These are phyloP conservation scores for Rosellinia necatrix DNA, from an alignment of 2,329 filamentous ascomycete species.

Conservation along the genomic window DNA sequence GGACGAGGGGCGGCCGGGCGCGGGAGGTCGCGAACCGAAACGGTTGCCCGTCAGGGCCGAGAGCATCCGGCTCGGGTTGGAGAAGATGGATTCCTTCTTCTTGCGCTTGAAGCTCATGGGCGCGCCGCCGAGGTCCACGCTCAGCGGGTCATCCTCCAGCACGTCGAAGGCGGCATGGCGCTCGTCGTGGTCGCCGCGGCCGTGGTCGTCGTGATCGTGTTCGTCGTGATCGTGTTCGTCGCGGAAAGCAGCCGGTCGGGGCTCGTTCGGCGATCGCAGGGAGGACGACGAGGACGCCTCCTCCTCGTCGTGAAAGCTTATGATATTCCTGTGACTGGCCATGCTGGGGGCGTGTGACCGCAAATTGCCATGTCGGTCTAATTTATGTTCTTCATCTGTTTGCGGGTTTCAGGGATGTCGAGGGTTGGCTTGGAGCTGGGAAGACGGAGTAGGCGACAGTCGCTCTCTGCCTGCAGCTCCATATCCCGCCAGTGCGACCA, in stretches of 20 bases:
- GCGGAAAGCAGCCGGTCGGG: conserved; percentile 39
- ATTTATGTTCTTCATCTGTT: conserved; percentile 4
- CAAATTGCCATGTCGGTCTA: conserved; percentile 38
- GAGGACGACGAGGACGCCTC: conserved; percentile 38
- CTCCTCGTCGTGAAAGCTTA: conserved; percentile 34
- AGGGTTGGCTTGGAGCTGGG: not conserved
- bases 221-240: conserved; percentile 39
- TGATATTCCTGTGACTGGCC: conserved; percentile 40
- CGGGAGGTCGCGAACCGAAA: conserved; percentile 31
- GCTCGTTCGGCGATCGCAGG: conserved; percentile 31
- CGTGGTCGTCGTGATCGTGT: conserved; percentile 27
- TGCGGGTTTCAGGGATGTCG: not conserved
- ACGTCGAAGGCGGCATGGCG: conserved; percentile 42
- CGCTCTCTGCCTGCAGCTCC: conserved; percentile 3
- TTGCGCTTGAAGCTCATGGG: conserved; percentile 75
- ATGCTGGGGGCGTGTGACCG: conserved; percentile 34
- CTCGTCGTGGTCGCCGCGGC: conserved; percentile 25
- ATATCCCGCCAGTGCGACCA: not conserved
- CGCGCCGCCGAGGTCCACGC: conserved; percentile 50
- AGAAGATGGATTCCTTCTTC: conserved; percentile 56
- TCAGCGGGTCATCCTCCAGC: conserved; percentile 62
- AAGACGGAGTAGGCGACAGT: not conserved
- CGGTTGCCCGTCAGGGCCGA: conserved; percentile 51
- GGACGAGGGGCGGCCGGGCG: conserved; percentile 10
- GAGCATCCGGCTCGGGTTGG: conserved; percentile 53